These are phyloP conservation scores for Volvox africanus DNA, from an alignment of 139 green algal genomes.

Conservation along the genomic window DNA sequence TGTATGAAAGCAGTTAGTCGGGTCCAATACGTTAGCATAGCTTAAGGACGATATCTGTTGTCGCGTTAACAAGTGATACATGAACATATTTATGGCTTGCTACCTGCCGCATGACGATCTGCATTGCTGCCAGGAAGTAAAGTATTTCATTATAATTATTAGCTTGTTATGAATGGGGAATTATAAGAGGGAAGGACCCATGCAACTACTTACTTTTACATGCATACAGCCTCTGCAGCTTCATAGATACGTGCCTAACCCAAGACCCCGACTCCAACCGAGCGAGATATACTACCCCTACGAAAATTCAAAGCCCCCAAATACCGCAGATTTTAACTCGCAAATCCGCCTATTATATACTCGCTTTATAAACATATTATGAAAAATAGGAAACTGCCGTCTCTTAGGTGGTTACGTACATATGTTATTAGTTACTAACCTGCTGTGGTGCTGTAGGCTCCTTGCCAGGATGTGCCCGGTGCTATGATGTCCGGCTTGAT, in stretches of 20 bases:
- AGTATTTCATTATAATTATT: neutral
- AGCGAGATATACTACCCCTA: neutral
- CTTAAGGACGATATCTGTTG: neutral
- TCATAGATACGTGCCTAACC: neutral
- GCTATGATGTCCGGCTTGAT: constrained; percentile 10
- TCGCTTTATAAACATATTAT: too few relatives aligned
- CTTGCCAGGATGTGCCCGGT: neutral
- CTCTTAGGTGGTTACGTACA: neutral
- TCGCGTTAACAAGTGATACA: neutral
- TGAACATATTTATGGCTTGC: too few relatives aligned
- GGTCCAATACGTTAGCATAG: too few relatives aligned
- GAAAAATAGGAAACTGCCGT: too few relatives aligned
- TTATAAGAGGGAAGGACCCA: neutral
- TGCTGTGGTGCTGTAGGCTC: too few relatives aligned
- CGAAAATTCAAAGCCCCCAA: neutral
- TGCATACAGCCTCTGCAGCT: neutral
- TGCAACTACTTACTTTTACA: neutral
- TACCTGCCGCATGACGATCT: too few relatives aligned
- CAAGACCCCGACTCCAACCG: neutral
- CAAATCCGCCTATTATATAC: neutral
- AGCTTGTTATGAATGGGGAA: neutral
- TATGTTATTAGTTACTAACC: neutral
- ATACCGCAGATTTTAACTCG: neutral
- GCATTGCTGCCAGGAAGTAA: neutral
- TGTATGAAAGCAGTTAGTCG: too few relatives aligned